phyloP scores from a whole-genome alignment of 495 filamentous ascomycete genomes.

The Aspergillus bridgeri region DNA sequence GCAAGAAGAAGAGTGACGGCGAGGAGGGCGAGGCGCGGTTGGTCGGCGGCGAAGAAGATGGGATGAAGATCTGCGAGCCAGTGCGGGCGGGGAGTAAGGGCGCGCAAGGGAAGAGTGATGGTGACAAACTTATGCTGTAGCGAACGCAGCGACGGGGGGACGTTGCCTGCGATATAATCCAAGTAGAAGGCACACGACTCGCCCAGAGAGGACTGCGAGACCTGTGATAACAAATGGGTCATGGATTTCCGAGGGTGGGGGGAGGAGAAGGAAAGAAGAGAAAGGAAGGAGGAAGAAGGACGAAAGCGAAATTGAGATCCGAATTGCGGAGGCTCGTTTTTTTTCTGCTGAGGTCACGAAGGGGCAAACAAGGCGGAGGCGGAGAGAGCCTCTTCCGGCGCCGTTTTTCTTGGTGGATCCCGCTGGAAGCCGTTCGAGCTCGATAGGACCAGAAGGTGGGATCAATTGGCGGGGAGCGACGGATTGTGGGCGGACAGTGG shows the following conservation, averaged over 20 bases:
- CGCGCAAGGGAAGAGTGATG: constrained; percentile 32
- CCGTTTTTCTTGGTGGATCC: neutral
- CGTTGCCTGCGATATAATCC: constrained; percentile 52
- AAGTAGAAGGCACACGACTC: constrained; percentile 50
- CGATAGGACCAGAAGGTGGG: neutral
- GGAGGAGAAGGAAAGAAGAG: neutral
- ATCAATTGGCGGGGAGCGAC: neutral
- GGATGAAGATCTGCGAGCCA: constrained; percentile 22
- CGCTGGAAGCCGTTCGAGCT: neutral
- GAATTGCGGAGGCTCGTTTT: neutral
- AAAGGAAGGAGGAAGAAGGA: constrained; percentile 11
- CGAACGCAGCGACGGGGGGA: constrained; percentile 46
- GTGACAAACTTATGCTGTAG: constrained; percentile 37
- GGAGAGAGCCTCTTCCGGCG: constrained; percentile 7
- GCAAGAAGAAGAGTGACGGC: constrained; percentile 29
- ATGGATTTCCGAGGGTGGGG: constrained; percentile 19
- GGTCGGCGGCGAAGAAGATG: constrained; percentile 18
- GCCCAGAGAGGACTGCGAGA: constrained; percentile 47
- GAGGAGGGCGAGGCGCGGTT: constrained; percentile 32
- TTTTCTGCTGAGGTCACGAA: neutral
- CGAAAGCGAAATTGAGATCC: neutral
- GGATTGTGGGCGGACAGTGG: too few relatives aligned
- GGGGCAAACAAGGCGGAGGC: constrained; percentile 15
- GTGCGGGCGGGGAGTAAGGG: constrained; percentile 24
- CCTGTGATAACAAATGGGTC: constrained; percentile 40